Percentiles rank a stretch among this genome's conserved stretches.
These are phyloP conservation scores for Clitocybe nebularis DNA, from an alignment of 1,284 basidiomycete species.

Conservation along the genomic window DNA sequence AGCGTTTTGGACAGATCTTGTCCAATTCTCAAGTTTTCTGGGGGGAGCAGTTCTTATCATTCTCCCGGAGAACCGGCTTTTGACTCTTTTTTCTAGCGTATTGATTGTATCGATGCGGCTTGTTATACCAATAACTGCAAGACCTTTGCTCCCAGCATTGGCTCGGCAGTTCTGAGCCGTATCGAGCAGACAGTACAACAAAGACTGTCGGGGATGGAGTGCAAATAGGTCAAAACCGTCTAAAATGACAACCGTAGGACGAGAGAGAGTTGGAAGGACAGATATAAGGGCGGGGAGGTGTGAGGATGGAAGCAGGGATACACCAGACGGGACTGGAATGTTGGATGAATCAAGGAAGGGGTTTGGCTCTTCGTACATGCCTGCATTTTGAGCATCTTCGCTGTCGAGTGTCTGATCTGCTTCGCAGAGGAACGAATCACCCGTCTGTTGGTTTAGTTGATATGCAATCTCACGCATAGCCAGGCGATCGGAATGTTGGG, in stretches of 20 bases:
- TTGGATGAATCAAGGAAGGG: constrained; percentile 30
- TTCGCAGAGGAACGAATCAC: constrained; percentile 43
- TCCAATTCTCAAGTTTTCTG: constrained; percentile 48
- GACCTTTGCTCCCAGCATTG: constrained; percentile 53
- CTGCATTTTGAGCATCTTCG: constrained; percentile 19
- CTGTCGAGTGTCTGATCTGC: constrained; percentile 24
- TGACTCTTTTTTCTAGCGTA: constrained; percentile 89
- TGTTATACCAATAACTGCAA: constrained; percentile 83
- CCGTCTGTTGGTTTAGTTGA: constrained; percentile 73
- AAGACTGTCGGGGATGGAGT: constrained; percentile 80
- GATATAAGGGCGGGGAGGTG: constrained; percentile 82
- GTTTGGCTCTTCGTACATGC: constrained; percentile 29
- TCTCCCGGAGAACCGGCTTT: constrained; percentile 91
- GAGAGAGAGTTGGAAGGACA: constrained; percentile 68
- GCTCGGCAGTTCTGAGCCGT: constrained; percentile 70
- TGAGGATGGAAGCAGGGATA: constrained; percentile 60
- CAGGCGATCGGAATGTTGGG: constrained; percentile 79
- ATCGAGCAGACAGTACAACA: constrained; percentile 88
- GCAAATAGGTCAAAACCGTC: constrained; percentile 93
- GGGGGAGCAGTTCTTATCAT: constrained; percentile 75
- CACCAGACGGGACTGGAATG: constrained; percentile 19
- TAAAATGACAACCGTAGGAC: constrained; percentile 78
- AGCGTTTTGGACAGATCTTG: constrained; percentile 38
- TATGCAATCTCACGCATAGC: constrained; percentile 92
- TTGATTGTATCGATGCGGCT: constrained; percentile 85